Conservation (phyloP, 441 rosid genomes). For the Gossypium aridum region DNA sequence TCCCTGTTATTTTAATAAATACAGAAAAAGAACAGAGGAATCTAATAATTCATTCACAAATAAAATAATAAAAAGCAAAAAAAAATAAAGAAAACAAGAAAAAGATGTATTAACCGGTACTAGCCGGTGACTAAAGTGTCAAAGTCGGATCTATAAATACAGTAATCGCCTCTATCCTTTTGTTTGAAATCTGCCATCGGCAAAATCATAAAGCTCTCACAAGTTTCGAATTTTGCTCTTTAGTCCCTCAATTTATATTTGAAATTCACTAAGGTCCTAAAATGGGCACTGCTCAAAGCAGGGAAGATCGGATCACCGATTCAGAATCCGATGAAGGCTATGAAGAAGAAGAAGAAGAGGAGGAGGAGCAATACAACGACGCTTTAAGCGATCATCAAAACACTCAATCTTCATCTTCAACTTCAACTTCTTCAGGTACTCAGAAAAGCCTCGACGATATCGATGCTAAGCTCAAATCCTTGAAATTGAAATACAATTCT, state of each 20-base stretch:
- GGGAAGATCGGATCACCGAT: constrained; percentile 53
- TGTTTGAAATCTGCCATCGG: background rate
- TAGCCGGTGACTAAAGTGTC: constrained; percentile 20
- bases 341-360: constrained; percentile 27
- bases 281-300: constrained; percentile 74
- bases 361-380: constrained; percentile 42
- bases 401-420: constrained; percentile 35
- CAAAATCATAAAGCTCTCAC: background rate
- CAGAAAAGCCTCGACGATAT: constrained; percentile 32
- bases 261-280: background rate
- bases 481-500: constrained; percentile 42
- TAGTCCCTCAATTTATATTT: background rate
- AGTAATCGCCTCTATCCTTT: background rate
- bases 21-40: background rate
- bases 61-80: background rate
- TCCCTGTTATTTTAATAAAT: too few species aligned
- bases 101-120: constrained; percentile 10
- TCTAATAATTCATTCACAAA: background rate
- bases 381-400: constrained; percentile 26
- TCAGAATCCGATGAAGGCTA: constrained; percentile 43
- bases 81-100: background rate
- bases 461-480: constrained; percentile 40
- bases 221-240: background rate
- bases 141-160: background rate
- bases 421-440: constrained; percentile 21